Evolutionary conservation across 306 rosid genomes (phyloP), one percentile per base, ranked within the genome.

Genomic region (Amphicarpaea edgeworthii): DNA sequence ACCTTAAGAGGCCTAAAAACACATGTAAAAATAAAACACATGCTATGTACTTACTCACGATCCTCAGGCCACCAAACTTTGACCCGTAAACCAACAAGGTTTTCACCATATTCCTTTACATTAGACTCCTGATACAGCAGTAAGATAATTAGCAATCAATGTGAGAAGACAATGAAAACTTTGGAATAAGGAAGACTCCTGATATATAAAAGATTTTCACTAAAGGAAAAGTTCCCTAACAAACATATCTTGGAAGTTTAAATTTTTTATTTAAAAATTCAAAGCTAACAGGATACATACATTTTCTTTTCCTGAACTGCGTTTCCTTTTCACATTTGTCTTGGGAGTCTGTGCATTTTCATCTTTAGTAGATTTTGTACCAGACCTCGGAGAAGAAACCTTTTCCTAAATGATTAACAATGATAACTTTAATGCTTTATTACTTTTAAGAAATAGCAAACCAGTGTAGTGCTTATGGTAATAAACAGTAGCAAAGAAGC

Each of bases 1-100:
- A 83, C 43, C 63, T 34, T 50, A 45, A 51, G 34, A 49, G 24
- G 67, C 59, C 43, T 7, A 23, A 53, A 76, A 41, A 24, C 38
- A 83, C 5, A 30, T 57, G 20, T 46, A 66, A 75, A 16, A 59
- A 68, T 24, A n/a, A 34, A 64, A 74, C 69, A 59, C 40, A 53
- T 62, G 67, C 5, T 12, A 58, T 21, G 43, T 73, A 85, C 95
- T 90, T 92, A 96, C 99, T 0, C 42, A 1, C 61, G 81, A 88
- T 96, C 99, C 5, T 80, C 14, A 2, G 98, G 98, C 99, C 99
- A 95, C 90, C 88, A 95, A 62, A 95, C 99, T 86, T 88, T 66
- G 72, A 95, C 79, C 72, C 82, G 84, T 24, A 82, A 73, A 81
- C 93, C 97, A 77, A 95, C 87, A 68, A 92, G 55, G 51, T 68